Evolutionary conservation across 306 rosid species (phyloP), one percentile per base, ranked within the genome.

Genomic region (Cicer cuneatum): DNA sequence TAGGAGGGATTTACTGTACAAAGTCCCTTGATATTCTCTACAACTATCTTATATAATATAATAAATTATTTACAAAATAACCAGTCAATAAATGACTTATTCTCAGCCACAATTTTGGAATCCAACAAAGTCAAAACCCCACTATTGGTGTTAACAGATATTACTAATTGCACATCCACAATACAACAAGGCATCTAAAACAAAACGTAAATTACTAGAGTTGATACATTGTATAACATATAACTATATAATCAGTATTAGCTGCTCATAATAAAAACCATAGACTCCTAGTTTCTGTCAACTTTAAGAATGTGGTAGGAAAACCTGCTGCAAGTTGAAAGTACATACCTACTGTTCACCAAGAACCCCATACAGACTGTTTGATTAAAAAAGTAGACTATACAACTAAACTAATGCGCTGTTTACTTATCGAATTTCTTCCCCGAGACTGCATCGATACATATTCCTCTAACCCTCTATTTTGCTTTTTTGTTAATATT

Each of bases 311-410:
- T 70, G 10, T 38, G 38, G 16, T 10, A 43, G 12, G 47, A 43
- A 11, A 43, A 40, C 39, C 40, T 11, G 52, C n/a, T 38, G 64
- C 38, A 53, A 51, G 53, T 24, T 18, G 57, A 39, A 71, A 54
- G 9, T 4, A 33, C 54, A 16, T 9, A 12, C n/a, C 33, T 6
- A 29, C 45, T 42, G 45, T 42, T 21, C 33, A 72, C 15, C 8
- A 48, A 74, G 40, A 73, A 73, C 10, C 62, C 61, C 61, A 37
- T 7, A 61, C 39, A 21, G 16, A 61, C 11, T 61, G 71, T 37
- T 37, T 53, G 6, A 43, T 24, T 43, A 15, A 24, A 12, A 43
- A 59, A 46, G 13, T 16, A 35, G 46, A 42, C 21, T 18, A 6
- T 46, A 46, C 12, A 46, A 11, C 14, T 12, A 49, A 48, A 15